These are phyloP conservation scores for Hippophae tibetana DNA, from an alignment of 306 rosid species.

Conservation along the genomic window DNA sequence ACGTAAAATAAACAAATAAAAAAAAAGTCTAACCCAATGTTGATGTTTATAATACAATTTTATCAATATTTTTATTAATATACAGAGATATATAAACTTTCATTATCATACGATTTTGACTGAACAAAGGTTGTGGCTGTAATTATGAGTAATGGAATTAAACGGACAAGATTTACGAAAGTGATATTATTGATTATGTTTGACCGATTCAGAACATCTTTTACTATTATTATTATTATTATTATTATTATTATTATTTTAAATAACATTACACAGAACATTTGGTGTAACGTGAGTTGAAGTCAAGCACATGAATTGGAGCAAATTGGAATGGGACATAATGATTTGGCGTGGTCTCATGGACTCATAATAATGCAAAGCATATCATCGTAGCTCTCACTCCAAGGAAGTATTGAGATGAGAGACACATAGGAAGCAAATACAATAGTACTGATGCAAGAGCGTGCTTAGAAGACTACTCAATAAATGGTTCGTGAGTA, in stretches of 20 bases:
- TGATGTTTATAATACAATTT: no score
- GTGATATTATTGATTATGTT: neutral
- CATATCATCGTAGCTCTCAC: slow-evolving; percentile 4
- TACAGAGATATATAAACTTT: no score
- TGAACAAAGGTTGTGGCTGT: neutral
- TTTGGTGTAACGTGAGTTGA: slow-evolving; percentile 33
- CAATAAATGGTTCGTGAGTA: no score
- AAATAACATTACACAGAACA: slow-evolving; percentile 8
- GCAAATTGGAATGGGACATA: slow-evolving; percentile 30
- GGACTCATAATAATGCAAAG: slow-evolving; percentile 15
- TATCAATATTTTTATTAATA: no score
- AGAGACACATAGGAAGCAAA: slow-evolving; percentile 8
- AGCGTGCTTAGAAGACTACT: no score
- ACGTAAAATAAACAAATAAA: no score
- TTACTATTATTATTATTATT: neutral
- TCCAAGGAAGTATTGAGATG: slow-evolving; percentile 13
- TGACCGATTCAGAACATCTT: neutral
- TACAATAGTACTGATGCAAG: no score
- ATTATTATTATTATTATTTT: neutral
- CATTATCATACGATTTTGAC: neutral
- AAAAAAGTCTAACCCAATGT: no score
- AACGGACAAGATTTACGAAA: neutral
- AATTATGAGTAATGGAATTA: slow-evolving; percentile 4
- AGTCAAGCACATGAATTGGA: slow-evolving; percentile 36
- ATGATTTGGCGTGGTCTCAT: slow-evolving; percentile 68